Conservation (phyloP, 176 grass and related monocot species). For the Secale cereale region DNA sequence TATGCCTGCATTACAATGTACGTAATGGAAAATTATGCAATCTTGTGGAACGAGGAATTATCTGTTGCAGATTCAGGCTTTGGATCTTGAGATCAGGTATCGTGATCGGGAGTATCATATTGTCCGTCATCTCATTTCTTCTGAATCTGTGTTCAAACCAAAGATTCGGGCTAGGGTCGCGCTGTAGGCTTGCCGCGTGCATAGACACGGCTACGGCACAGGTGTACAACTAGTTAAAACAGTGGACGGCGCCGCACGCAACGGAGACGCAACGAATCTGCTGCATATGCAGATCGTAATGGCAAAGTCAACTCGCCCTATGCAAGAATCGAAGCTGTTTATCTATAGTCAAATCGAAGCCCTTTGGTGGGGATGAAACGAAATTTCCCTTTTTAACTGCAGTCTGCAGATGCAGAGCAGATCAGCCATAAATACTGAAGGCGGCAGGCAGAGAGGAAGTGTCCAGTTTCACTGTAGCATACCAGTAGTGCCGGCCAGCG, state of each 20-base stretch:
- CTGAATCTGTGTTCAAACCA: background rate
- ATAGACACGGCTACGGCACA: background rate
- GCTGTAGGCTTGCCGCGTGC: background rate
- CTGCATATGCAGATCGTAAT: background rate
- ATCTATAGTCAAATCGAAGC: background rate
- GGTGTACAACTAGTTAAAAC: background rate
- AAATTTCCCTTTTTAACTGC: no score
- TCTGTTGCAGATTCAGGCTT: no score
- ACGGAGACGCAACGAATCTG: constrained; percentile 4
- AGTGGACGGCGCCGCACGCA: constrained; percentile 6
- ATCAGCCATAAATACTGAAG: background rate
- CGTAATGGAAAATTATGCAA: no score
- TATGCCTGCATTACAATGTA: no score
- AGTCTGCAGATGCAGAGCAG: background rate
- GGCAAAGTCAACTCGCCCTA: constrained; percentile 3
- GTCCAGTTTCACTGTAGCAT: background rate
- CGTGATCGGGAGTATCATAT: no score
- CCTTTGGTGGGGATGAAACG: no score
- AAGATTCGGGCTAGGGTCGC: background rate
- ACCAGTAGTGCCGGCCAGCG: background rate
- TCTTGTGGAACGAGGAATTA: no score
- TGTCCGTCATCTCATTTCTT: background rate
- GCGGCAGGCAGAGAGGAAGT: background rate
- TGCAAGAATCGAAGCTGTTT: constrained; percentile 6
- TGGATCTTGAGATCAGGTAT: no score